Base-by-base conservation (phyloP, 2,329 filamentous ascomycete species). In the Pseudogymnoascus destructans region DNA sequence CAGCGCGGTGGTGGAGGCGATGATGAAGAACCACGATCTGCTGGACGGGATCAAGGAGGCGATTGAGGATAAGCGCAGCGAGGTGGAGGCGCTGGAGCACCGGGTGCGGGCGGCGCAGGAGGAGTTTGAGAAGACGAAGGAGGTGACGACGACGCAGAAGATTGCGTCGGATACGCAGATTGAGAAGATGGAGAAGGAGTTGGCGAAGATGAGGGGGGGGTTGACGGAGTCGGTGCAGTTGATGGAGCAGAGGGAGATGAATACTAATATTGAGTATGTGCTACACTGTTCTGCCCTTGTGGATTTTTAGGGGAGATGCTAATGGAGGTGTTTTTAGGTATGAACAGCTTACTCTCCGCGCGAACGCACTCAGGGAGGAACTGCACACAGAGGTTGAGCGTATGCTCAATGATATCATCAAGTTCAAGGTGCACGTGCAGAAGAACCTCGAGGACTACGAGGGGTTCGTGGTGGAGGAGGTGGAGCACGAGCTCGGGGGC, bases 341-440 rank as follows among this genome's bases (percentile, higher is more conserved):
- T 68, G 92, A 97, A 69, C 90, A 96, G 69, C 75, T 97, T 54
- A 89, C 87, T n/a, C 80, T 95, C 58, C 82, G 84, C 30, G 89
- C 89, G 54, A 89, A 89, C 63, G 76, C 88, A 0, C 78, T 97
- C 21, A 83, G 93, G n/a, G 93, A 98, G 71, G 91, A 97, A 70
- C 78, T 98, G n/a, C 93, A 98, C 71, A 95, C 90, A 0, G 91
- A 96, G 70, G 89, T 96, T 66, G 93, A 96, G 74, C 86, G 85
- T 66, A 95, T 97, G 81, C 75, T 98, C 61, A 95, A 96, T 73
- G 91, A 97, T 69, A 87, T 96, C 62, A 95, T 97, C 75, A 91
- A 95, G 68, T 97, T 98, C 81, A 98, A 98, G 75, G 88, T 98
- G 63, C 91, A 97, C 68, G 79, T 98, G 57, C 93, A 98, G 72